Percentiles rank a stretch among this genome's conserved stretches.
These are phyloP conservation scores for Pseudoscleropodium purum DNA, from an alignment of 225 moss, liverwort and hornwort species.

Conservation along the genomic window DNA sequence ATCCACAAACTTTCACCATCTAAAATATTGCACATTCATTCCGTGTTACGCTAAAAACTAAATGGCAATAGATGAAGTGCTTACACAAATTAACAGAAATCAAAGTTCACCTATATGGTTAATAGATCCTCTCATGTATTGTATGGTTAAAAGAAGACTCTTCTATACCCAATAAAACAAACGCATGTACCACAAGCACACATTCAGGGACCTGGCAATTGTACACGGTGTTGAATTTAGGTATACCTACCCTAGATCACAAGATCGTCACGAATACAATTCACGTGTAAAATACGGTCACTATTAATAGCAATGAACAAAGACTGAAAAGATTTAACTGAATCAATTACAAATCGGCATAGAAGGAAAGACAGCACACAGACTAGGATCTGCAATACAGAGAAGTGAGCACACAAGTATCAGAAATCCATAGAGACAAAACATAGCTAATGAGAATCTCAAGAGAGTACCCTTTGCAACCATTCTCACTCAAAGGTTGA, in stretches of 20 bases:
- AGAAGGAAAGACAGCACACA: neutral
- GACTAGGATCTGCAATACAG: neutral
- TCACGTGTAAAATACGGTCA: neutral
- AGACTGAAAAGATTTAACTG: neutral
- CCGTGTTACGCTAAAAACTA: neutral
- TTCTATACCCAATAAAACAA: too few species aligned
- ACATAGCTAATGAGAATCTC: neutral
- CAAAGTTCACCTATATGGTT: neutral
- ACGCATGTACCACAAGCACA: neutral
- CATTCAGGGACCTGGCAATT: neutral
- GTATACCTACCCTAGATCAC: neutral
- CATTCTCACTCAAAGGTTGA: neutral
- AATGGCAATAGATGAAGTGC: neutral
- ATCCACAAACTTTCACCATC: neutral
- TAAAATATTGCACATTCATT: neutral
- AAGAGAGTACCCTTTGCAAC: neutral
- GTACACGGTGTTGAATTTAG: too few species aligned
- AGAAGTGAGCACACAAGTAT: neutral
- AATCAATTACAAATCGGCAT: neutral
- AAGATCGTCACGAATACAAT: neutral
- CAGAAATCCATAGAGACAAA: neutral
- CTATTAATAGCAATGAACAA: neutral
- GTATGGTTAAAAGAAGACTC: neutral
- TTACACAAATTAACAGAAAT: neutral
- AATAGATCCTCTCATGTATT: neutral